These are phyloP conservation scores for Letharia columbiana DNA, from an alignment of 495 filamentous ascomycete species.

Conservation along the genomic window DNA sequence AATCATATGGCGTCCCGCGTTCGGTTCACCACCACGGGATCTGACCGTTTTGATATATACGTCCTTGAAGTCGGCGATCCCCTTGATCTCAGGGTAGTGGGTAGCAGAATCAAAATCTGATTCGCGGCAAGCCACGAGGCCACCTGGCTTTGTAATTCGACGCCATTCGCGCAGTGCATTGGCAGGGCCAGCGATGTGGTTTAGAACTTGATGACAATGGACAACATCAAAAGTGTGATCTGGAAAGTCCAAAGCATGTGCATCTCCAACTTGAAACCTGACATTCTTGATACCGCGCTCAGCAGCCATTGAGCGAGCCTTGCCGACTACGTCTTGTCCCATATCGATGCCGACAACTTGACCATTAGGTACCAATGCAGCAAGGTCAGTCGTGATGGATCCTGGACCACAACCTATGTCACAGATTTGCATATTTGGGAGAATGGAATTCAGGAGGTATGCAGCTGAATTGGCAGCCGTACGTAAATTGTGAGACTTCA, in stretches of 20 bases:
- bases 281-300: conserved; percentile 37
- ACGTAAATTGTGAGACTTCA: conserved; percentile 44
- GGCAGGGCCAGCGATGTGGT: conserved; percentile 40
- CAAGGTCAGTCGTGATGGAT: conserved; percentile 48
- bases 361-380: conserved; percentile 39
- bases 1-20: conserved; percentile 42
- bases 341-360: conserved; percentile 38
- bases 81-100: conserved; percentile 41
- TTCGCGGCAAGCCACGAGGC: conserved; percentile 45
- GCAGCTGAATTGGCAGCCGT: conserved; percentile 43
- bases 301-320: conserved; percentile 32
- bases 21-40: conserved; percentile 39
- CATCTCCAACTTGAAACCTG: conserved; percentile 40
- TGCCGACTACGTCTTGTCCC: conserved; percentile 31
- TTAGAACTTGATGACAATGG: conserved; percentile 45
- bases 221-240: conserved; percentile 51
- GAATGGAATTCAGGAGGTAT: conserved; percentile 43
- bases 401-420: conserved; percentile 54
- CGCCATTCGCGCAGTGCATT: conserved; percentile 41
- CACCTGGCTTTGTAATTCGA: conserved; percentile 42
- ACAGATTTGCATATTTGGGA: conserved; percentile 41
- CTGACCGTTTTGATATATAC: conserved; percentile 35
- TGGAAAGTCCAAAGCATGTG: conserved; percentile 35
- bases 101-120: conserved; percentile 35
- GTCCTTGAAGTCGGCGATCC: conserved; percentile 34